Evolutionary conservation across 2,329 filamentous ascomycete species (phyloP), one percentile per base, ranked within the genome.

Genomic region (Ophiostoma piceae): DNA sequence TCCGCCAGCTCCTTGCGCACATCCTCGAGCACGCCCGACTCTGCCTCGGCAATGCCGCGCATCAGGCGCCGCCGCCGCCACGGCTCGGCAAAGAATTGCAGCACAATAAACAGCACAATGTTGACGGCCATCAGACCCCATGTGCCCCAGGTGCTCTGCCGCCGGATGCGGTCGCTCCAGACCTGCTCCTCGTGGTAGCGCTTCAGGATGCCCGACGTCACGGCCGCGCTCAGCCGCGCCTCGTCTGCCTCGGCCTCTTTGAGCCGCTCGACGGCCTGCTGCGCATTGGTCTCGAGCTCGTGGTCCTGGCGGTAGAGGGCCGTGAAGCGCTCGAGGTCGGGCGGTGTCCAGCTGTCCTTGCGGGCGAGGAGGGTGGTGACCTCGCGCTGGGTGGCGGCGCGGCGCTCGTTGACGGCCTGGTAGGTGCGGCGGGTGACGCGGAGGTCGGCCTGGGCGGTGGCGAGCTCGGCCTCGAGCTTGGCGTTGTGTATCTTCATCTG

Each of bases 151-250:
- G 95, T 99, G 78, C 91, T 95, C 84, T 97, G 97, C 74, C 95
- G 85, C 47, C 95, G 86, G 77, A 99, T 99, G 75, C 96, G 94
- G 78, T 99, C 95, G 77, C 92, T 96, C 95, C 95, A 99, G 70
- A 99, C 96, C 82, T 99, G 95, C 82, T 99, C 95, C 81, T 99
- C 95, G 79, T 99, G 95, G 79, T 99, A 99, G 72, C 96, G 88
- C 72, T 91, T 91, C 68, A 97, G 83, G 75, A 98, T 97, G 67
- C 90, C 88, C 72, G 90, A 88, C 77, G 91, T 94, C 69, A 99
- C 82, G 75, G 89, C 86, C 68, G 88, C 87, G 69, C 89, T 87
- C 0, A 93, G 86, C 72, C 91, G 89, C 79, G 97, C 91, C 72
- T 96, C 88, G 41, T 92, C 87, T 64, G 86, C 85, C 81, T 99